Evolutionary conservation across 176 grass and related monocot genomes (phyloP).

Genomic region (Saccharum spontaneum): DNA sequence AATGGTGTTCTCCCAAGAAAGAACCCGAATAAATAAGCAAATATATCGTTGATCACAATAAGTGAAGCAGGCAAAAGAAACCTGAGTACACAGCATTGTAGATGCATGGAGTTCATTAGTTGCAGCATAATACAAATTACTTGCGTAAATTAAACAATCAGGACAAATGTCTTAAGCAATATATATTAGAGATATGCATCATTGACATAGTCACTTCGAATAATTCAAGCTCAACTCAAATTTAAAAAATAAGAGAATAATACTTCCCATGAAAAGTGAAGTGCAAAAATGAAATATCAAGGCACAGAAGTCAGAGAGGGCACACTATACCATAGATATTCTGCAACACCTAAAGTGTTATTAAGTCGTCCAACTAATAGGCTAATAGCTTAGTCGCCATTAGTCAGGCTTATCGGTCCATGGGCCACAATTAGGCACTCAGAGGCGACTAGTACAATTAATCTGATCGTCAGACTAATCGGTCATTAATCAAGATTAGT

Average conservation of each 20-base stretch:
- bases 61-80: constrained; percentile 98
- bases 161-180: not conserved
- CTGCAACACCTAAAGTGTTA: not conserved
- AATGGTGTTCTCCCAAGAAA: constrained; percentile 96
- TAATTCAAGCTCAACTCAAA: constrained; percentile 8
- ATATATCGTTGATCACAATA: constrained; percentile 95
- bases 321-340: not conserved
- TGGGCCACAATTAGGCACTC: not conserved
- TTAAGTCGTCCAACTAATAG: not conserved
- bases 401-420: not conserved
- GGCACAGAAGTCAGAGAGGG: constrained; percentile 8
- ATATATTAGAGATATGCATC: not conserved
- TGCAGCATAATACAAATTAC: constrained; percentile 16
- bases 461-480: not conserved
- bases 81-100: constrained; percentile 53
- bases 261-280: not conserved
- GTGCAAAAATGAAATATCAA: not conserved
- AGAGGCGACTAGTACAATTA: not conserved
- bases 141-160: not conserved
- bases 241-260: not conserved
- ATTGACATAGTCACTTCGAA: constrained; percentile 8
- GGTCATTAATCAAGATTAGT: not conserved
- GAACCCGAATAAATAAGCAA: constrained; percentile 97
- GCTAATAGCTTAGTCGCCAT: not conserved
- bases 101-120: constrained; percentile 17